Percentiles rank a stretch among this genome's conserved stretches.
Conservation (phyloP, 2,329 filamentous ascomycete species). For the Phialophora chinensis region DNA sequence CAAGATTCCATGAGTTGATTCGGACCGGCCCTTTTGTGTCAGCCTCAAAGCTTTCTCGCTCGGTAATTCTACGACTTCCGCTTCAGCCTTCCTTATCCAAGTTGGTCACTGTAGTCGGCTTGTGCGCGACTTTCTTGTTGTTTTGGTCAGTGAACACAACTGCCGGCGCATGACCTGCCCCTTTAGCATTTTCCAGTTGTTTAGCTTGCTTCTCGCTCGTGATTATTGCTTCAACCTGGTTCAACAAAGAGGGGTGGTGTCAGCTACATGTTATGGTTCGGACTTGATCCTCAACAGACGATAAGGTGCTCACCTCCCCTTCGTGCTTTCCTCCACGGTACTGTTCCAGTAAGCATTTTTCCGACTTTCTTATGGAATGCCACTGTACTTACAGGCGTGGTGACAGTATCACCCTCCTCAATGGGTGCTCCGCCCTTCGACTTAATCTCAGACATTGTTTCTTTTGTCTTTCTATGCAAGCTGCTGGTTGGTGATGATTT, state of each 20-base stretch:
- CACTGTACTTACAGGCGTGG: conserved; percentile 24
- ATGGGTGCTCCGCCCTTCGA: conserved; percentile 34
- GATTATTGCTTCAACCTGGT: conserved; percentile 32
- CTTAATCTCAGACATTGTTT: conserved; percentile 33
- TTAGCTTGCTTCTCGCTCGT: conserved; percentile 28
- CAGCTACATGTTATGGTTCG: background rate
- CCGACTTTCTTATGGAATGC: background rate
- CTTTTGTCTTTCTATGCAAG: background rate
- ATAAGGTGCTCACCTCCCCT: conserved; percentile 22
- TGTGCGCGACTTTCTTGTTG: conserved; percentile 36
- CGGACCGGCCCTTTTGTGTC: background rate
- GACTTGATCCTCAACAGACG: background rate
- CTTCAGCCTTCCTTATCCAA: conserved; percentile 29
- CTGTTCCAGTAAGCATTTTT: conserved; percentile 10
- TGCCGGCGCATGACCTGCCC: conserved; percentile 33
- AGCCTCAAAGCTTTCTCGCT: background rate
- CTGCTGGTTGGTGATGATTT: background rate
- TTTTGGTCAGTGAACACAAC: conserved; percentile 36
- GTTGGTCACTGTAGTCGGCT: conserved; percentile 32
- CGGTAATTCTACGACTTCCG: background rate
- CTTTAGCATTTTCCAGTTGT: conserved; percentile 24
- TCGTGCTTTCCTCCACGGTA: conserved; percentile 36
- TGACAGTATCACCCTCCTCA: conserved; percentile 33
- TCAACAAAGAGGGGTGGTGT: background rate
- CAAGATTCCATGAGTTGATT: background rate